A percentile compares a stretch with the other conserved stretches of the same genome.
Conservation (phyloP, 805 yeast species). For the Candida vaughaniae region DNA sequence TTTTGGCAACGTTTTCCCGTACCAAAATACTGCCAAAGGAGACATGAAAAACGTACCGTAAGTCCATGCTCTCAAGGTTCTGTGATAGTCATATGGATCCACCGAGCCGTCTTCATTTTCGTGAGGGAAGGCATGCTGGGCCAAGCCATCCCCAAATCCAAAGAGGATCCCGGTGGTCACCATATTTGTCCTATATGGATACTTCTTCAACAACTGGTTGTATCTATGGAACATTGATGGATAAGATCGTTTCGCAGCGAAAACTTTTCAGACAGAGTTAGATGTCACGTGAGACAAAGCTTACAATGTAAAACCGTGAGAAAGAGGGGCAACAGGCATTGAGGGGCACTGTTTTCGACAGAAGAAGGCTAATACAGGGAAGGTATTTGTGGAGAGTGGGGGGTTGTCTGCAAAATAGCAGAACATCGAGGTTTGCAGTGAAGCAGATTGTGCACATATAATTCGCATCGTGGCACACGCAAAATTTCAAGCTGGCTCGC, state of each 20-base stretch:
- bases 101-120: conserved; percentile 18
- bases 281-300: not conserved
- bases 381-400: too few relatives aligned
- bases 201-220: conserved; percentile 32
- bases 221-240: conserved; percentile 19
- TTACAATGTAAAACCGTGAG: too few relatives aligned
- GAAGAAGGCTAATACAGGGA: too few relatives aligned
- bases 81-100: conserved; percentile 22
- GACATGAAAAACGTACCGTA: conserved; percentile 41
- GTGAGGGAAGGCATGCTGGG: conserved; percentile 40
- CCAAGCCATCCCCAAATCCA: conserved; percentile 43
- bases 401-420: too few relatives aligned
- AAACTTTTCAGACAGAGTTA: not conserved
- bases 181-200: conserved; percentile 56
- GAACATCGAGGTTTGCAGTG: too few relatives aligned
- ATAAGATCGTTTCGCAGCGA: too few relatives aligned
- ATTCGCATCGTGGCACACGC: too few relatives aligned
- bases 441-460: too few relatives aligned
- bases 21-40: conserved; percentile 41
- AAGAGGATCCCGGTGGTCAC: conserved; percentile 49
- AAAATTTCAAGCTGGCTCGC: not conserved
- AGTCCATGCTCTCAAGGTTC: conserved; percentile 36
- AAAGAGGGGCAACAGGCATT: too few relatives aligned
- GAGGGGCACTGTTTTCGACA: too few relatives aligned
- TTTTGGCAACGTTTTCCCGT: conserved; percentile 34